These are phyloP conservation scores for Mycena rosella DNA, from an alignment of 768 basidiomycete genomes.

Conservation along the genomic window DNA sequence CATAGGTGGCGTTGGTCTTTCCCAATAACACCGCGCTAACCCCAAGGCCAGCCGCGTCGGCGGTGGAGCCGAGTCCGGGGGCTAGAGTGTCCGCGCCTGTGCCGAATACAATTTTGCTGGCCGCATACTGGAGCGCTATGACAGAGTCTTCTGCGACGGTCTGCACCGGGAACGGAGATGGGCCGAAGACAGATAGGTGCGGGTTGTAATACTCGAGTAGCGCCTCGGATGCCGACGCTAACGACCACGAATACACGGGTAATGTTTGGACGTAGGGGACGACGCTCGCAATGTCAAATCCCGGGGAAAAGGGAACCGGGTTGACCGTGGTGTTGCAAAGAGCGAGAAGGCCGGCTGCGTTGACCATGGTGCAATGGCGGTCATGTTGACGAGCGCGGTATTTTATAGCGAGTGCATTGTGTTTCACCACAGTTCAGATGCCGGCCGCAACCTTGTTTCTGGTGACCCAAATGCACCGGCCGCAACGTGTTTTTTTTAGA, in stretches of 20 bases:
- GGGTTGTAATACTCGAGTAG: slow-evolving; percentile 59
- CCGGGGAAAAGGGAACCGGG: slow-evolving; percentile 50
- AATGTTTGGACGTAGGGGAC: slow-evolving; percentile 48
- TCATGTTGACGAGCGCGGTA: not conserved
- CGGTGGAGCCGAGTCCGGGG: slow-evolving; percentile 56
- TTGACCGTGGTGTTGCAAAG: slow-evolving; percentile 22
- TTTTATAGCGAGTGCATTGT: not conserved
- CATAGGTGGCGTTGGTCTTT: slow-evolving; percentile 48
- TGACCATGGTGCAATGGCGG: not conserved
- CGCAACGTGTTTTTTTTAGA: too few species aligned
- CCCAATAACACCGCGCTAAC: slow-evolving; percentile 61
- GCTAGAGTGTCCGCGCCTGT: slow-evolving; percentile 49
- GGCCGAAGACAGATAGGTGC: slow-evolving; percentile 54
- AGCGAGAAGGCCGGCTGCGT: not conserved
- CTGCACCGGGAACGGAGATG: slow-evolving; percentile 51
- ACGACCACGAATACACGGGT: slow-evolving; percentile 63
- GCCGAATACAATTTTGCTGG: slow-evolving; percentile 52
- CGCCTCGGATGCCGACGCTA: slow-evolving; percentile 51
- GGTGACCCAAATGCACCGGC: too few species aligned
- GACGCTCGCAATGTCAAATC: slow-evolving; percentile 53
- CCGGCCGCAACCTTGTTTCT: too few species aligned
- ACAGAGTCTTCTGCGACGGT: slow-evolving; percentile 37
- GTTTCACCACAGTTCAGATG: too few species aligned
- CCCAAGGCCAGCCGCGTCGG: slow-evolving; percentile 63
- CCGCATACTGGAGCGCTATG: slow-evolving; percentile 53